Base-by-base conservation (phyloP, 1,284 basidiomycete genomes). In the Sanghuangporus baumii region DNA sequence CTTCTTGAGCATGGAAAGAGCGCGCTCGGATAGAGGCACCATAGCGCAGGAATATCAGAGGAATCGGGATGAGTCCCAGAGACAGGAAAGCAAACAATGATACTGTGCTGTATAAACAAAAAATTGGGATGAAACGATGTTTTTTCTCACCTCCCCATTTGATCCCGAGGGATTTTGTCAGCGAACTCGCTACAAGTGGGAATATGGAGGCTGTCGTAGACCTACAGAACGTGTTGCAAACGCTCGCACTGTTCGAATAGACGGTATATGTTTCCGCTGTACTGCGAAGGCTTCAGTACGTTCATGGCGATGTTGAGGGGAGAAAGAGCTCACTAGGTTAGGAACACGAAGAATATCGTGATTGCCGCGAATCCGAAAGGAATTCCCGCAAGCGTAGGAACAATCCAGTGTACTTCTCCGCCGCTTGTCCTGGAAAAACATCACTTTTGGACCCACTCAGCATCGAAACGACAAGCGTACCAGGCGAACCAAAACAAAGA, bases 401-500 rank as follows among this genome's bases (percentile, higher is more conserved):
- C 67, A 20, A 71, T 66, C 72, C 72, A 73, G 58, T 71, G 70
- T 1, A 67, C 68, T 37, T 69, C 66, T 23, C 59, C 62, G 5
- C 65, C 65, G 59, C 72, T 73, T 36, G 72, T 69, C 72, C 72
- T 72, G 58, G 7, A 20, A 34, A 36, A 14, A 2, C 11, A 37
- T 36, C 12, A 31, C 12, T 11, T 31, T 4, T 37, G 26, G 37
- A 36, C 36, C 16, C 11, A 50, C 4, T 6, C 23, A 46, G 46
- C 54, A 48, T 55, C 38, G 11, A 16, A 11, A 16, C 6, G 12
- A 36, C 52, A 36, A 58, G 18, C 70, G 7, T 47, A 71, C 72
- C 72, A 73, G 52, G 70, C 72, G 37, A 73, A 71, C 72, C 72
- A 73, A 55, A 73, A 71, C 11, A 71, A 61, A 1, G 71, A 73